Conservation (phyloP, 495 filamentous ascomycete species). For the Corynascus novoguineensis region DNA sequence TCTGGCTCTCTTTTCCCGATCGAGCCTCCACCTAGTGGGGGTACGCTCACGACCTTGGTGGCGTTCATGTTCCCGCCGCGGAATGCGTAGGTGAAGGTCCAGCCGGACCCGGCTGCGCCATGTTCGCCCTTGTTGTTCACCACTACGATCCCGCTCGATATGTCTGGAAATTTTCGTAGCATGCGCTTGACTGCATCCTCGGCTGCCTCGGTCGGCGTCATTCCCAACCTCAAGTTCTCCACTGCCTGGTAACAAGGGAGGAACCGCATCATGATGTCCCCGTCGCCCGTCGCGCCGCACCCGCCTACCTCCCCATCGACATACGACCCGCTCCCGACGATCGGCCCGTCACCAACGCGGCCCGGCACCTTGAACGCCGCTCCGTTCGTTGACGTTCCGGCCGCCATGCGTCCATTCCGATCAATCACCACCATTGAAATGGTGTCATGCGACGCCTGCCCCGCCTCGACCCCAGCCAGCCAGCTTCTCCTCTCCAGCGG, state of each 20-base stretch:
- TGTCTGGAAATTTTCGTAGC: slow-evolving; percentile 37
- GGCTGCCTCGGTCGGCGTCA: slow-evolving; percentile 38
- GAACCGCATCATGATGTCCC: slow-evolving; percentile 50
- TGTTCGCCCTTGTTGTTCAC: slow-evolving; percentile 39
- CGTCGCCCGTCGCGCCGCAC: slow-evolving; percentile 47
- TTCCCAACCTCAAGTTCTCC: slow-evolving; percentile 41
- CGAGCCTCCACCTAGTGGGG: slow-evolving; percentile 17
- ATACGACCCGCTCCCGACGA: slow-evolving; percentile 45
- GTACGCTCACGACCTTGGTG: slow-evolving; percentile 37
- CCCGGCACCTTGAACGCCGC: slow-evolving; percentile 44
- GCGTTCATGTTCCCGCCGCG: slow-evolving; percentile 39
- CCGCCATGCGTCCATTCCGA: slow-evolving; percentile 36
- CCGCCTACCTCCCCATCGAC: slow-evolving; percentile 46
- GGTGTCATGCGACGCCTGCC: slow-evolving; percentile 36
- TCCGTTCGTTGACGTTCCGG: slow-evolving; percentile 47
- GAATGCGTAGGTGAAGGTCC: slow-evolving; percentile 44
- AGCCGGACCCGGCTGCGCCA: slow-evolving; percentile 42
- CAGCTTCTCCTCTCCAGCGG: slow-evolving; percentile 1
- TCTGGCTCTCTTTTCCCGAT: not conserved
- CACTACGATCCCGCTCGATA: slow-evolving; percentile 43
- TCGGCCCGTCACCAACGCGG: slow-evolving; percentile 45
- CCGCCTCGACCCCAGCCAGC: not conserved
- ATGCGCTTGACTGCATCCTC: slow-evolving; percentile 44
- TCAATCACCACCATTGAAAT: slow-evolving; percentile 45
- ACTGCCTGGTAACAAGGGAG: slow-evolving; percentile 48